A percentile compares a stretch with the other conserved stretches of the same genome.
Conservation (phyloP, 768 basidiomycete species). For the button mushroom (Agaricus bisporus) region DNA sequence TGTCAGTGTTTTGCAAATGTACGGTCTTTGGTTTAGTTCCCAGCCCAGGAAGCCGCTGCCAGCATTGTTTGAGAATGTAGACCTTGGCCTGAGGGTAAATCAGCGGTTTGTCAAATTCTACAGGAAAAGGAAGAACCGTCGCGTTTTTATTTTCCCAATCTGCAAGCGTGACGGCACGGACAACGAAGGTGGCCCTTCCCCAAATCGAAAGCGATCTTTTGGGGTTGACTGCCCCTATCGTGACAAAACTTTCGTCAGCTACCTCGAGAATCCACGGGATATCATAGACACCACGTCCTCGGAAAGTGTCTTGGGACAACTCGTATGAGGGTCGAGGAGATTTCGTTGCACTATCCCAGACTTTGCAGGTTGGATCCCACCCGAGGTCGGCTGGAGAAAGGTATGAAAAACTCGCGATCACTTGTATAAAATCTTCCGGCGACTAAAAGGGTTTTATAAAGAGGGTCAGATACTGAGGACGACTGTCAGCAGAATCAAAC, state of each 20-base stretch:
- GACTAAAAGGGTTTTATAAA: not conserved
- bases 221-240: not conserved
- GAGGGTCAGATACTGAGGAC: no score
- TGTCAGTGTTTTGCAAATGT: not conserved
- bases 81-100: not conserved
- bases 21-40: not conserved
- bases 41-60: not conserved
- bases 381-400: not conserved
- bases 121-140: not conserved
- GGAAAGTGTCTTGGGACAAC: not conserved
- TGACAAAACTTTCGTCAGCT: not conserved
- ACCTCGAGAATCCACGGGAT: not conserved
- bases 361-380: not conserved
- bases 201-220: not conserved
- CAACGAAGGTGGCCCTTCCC: not conserved
- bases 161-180: not conserved
- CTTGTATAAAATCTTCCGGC: not conserved
- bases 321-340: not conserved
- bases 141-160: not conserved
- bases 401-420: not conserved
- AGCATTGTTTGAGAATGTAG: not conserved
- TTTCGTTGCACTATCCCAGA: not conserved
- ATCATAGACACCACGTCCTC: not conserved
- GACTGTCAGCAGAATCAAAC: not conserved
- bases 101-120: not conserved